Evolutionary conservation across 2,329 filamentous ascomycete genomes (phyloP).

Genomic region (Claviceps monticola): DNA sequence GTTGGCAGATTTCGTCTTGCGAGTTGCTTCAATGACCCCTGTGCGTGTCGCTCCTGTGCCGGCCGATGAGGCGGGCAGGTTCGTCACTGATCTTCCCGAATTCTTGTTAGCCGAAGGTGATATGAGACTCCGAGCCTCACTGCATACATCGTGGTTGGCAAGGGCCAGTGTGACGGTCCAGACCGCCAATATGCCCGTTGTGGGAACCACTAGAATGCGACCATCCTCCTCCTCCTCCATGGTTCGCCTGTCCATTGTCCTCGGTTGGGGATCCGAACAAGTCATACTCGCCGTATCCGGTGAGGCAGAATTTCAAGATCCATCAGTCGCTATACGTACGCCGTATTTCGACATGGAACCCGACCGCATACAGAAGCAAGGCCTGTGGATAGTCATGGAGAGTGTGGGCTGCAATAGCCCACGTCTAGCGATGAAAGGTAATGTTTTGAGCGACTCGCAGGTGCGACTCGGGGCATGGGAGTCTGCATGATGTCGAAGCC

Average conservation of each 20-base stretch:
- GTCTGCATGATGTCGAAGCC: background rate
- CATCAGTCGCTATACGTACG: constrained; percentile 50
- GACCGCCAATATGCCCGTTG: constrained; percentile 16
- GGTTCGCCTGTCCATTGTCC: constrained; percentile 59
- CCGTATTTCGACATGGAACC: constrained; percentile 64
- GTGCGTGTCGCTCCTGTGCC: constrained; percentile 47
- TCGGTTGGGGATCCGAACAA: constrained; percentile 57
- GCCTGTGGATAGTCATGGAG: constrained; percentile 72
- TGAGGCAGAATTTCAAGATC: constrained; percentile 64
- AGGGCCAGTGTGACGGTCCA: constrained; percentile 29
- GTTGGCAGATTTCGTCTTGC: constrained; percentile 58
- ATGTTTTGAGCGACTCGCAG: constrained; percentile 35
- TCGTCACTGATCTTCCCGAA: constrained; percentile 45
- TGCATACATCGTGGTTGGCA: constrained; percentile 38
- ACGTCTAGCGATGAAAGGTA: constrained; percentile 34
- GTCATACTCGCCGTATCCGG: constrained; percentile 49
- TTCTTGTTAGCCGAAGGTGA: constrained; percentile 35
- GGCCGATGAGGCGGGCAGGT: constrained; percentile 59
- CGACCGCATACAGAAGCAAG: constrained; percentile 36
- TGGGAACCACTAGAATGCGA: constrained; percentile 8
- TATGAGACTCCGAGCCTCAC: constrained; percentile 24
- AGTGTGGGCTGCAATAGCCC: constrained; percentile 45
- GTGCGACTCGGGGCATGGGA: constrained; percentile 32
- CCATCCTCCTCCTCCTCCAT: constrained; percentile 36
- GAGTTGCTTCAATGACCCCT: constrained; percentile 50